Evolutionary conservation across 2,329 filamentous ascomycete genomes (phyloP).

Genomic region (Tolypocladium album): DNA sequence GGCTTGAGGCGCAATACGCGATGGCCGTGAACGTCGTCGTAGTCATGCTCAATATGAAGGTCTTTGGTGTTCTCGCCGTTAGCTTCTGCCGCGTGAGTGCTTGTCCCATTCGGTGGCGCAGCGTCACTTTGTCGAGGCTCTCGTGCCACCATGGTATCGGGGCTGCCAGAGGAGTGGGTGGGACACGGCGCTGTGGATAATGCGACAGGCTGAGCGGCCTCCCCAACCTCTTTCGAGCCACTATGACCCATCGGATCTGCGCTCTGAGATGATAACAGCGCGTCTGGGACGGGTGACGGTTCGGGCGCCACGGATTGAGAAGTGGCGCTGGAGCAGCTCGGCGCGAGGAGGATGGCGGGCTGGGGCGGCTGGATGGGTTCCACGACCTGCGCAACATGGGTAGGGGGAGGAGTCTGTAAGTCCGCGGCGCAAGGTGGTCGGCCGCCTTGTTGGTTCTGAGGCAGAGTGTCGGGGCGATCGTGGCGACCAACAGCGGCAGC

Average conservation of each 20-base stretch:
- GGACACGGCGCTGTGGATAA: neutral
- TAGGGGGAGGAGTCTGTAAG: neutral
- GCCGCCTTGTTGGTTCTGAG: neutral
- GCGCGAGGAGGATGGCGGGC: neutral
- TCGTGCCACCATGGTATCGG: neutral
- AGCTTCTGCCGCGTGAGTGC: neutral
- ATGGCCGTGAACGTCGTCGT: constrained; percentile 18
- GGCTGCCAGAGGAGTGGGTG: neutral
- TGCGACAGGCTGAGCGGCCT: neutral
- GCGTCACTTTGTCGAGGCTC: neutral
- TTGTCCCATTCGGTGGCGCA: neutral
- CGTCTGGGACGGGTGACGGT: neutral
- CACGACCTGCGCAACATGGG: neutral
- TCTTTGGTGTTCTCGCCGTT: too few species aligned
- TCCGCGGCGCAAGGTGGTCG: neutral
- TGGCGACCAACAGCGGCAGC: neutral
- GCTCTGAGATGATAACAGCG: neutral
- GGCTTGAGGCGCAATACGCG: constrained; percentile 22
- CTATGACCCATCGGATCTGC: neutral
- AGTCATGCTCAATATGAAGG: constrained; percentile 16
- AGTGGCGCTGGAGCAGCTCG: neutral
- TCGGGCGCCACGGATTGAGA: neutral
- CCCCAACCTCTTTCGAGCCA: neutral
- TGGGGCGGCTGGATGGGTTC: neutral
- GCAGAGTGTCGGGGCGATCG: neutral